phyloP scores from a whole-genome alignment of 345 rosid species.

The Rhizophora apiculata region DNA sequence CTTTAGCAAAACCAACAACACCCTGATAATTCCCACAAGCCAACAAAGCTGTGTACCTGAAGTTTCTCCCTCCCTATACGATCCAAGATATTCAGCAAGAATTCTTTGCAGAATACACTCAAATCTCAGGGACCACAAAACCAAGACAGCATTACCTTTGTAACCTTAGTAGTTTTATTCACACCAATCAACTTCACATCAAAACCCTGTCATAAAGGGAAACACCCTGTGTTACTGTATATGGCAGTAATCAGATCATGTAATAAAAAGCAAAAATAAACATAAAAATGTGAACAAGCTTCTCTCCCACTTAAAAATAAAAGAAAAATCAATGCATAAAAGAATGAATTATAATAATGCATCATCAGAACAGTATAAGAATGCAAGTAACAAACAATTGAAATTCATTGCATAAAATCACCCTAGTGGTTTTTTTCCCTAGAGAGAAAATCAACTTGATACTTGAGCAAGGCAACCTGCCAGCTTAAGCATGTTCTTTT shows the following conservation, averaged over 20 bases:
- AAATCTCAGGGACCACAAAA: constrained; percentile 4
- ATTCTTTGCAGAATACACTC: constrained; percentile 3
- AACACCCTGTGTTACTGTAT: constrained; percentile 5
- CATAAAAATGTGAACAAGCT: neutral
- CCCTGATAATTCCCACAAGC: constrained; percentile 94
- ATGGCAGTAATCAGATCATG: neutral
- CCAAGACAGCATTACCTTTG: constrained; percentile 55
- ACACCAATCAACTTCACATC: constrained; percentile 80
- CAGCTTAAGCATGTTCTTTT: too few relatives aligned
- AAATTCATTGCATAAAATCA: too few relatives aligned
- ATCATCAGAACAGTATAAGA: too few relatives aligned
- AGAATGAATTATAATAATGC: too few relatives aligned
- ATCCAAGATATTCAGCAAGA: constrained; percentile 18
- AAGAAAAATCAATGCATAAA: neutral
- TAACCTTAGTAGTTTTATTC: constrained; percentile 86
- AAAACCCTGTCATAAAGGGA: constrained; percentile 65
- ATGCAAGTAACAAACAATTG: too few relatives aligned
- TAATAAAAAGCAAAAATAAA: neutral
- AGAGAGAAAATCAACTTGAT: too few relatives aligned
- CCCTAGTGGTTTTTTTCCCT: too few relatives aligned
- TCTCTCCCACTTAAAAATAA: neutral
- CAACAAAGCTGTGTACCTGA: constrained; percentile 73
- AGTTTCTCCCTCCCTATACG: constrained; percentile 68
- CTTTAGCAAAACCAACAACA: constrained; percentile 86
- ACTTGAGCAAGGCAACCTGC: too few relatives aligned